Evolutionary conservation across 1,284 basidiomycete genomes (phyloP), one percentile per base, ranked within the genome.

Genomic region (Leccinum solheimii): DNA sequence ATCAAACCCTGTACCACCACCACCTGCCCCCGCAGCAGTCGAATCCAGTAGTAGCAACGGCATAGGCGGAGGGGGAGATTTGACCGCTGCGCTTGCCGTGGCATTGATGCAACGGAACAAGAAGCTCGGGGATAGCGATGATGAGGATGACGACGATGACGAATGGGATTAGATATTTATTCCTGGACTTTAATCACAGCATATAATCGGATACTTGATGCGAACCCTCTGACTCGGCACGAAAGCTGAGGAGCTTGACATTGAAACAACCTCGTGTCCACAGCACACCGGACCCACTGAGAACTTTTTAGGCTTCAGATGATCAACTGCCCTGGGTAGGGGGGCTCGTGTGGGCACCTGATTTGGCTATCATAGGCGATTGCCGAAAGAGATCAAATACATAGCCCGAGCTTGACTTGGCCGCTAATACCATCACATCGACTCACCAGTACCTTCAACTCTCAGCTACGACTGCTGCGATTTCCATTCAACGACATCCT

Each of bases 81-180:
- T 85, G 62, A 84, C 83, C 1, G 75, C 78, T 3, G 84, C 84
- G 1, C 71, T 86, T 51, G 83, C 82, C n/a, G 80, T 77, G 61
- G 84, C 83, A 7, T 68, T 86, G 57, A 63, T 82, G 67, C 86
- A 91, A 71, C 80, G 95, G 68, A 98, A 95, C 76, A 94, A 92
- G 75, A 91, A 94, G 71, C 81, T 98, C 74, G 95, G 92, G 5
- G 94, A 95, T 67, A 92, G 87, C 68, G 94, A 95, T 67, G 94
- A 95, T 2, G 94, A 97, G 48, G 94, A 95, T 11, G 92, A 92
- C 6, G 92, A 92, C 40, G 92, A 94, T 50, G 92, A 92, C 58
- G 92, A 93, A 61, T 95, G 92, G 92, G 92, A 73, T 62, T 75
- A 72, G 57, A 55, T 61, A 53, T 21, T 32, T 38, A 53, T 21